These are phyloP conservation scores for Ogataea chonburiensis DNA, from an alignment of 805 yeast species.

Conservation along the genomic window DNA sequence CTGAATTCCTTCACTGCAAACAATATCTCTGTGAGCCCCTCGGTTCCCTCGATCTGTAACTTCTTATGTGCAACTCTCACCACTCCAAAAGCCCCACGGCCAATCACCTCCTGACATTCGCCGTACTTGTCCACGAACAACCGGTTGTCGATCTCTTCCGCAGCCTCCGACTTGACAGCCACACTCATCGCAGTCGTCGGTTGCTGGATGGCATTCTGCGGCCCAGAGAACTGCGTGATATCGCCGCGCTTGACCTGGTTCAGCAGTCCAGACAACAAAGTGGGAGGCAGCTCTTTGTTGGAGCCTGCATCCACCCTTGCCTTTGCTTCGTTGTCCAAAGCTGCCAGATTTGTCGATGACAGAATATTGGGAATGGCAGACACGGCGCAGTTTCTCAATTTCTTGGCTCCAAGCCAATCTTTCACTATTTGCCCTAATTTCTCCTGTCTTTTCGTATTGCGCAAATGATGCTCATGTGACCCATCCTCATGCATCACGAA, in stretches of 20 bases:
- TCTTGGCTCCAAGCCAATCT: slow-evolving; percentile 72
- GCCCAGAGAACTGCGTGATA: slow-evolving; percentile 30
- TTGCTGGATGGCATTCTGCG: slow-evolving; percentile 18
- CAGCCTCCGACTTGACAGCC: slow-evolving; percentile 18
- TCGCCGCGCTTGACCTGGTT: slow-evolving; percentile 49
- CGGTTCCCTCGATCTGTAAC: slow-evolving; percentile 25
- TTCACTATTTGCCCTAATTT: slow-evolving; percentile 72
- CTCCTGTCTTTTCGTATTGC: slow-evolving; percentile 75
- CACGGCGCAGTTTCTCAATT: slow-evolving; percentile 65
- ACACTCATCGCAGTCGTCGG: slow-evolving; percentile 27
- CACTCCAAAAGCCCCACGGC: slow-evolving; percentile 92
- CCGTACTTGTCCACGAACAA: slow-evolving; percentile 90
- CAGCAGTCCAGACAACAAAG: slow-evolving; percentile 65
- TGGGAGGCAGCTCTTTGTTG: slow-evolving; percentile 49
- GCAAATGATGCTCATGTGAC: slow-evolving; percentile 74
- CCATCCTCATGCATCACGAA: slow-evolving; percentile 66
- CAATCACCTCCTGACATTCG: slow-evolving; percentile 89
- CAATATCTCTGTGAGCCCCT: slow-evolving; percentile 42
- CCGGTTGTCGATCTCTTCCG: slow-evolving; percentile 40
- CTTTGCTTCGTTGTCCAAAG: slow-evolving; percentile 29
- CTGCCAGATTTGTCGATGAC: slow-evolving; percentile 32
- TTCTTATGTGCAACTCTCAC: slow-evolving; percentile 85
- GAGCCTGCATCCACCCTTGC: slow-evolving; percentile 28
- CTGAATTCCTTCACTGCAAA: slow-evolving; percentile 90
- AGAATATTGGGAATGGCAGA: slow-evolving; percentile 71